These are phyloP conservation scores for Trichocomaceae sp. DNA, from an alignment of 2,329 filamentous ascomycete species.

Conservation along the genomic window DNA sequence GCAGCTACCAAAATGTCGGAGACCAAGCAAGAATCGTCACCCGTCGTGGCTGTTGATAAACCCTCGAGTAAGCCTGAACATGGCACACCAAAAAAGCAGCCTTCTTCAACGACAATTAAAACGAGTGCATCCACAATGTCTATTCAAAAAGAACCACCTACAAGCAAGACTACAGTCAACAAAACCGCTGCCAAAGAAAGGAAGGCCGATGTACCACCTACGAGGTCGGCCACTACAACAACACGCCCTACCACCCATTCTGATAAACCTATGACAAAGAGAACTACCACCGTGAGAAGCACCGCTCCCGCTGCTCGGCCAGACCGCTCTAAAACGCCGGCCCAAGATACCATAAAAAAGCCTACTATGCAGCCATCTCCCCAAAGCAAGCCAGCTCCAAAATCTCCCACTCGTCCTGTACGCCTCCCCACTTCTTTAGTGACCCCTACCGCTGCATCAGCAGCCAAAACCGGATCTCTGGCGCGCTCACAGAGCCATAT, in stretches of 20 bases:
- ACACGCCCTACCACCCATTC: slow-evolving; percentile 17
- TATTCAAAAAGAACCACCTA: slow-evolving; percentile 21
- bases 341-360: slow-evolving; percentile 23
- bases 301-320: slow-evolving; percentile 9
- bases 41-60: background rate
- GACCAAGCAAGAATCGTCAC: background rate
- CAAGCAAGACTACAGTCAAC: slow-evolving; percentile 20
- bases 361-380: slow-evolving; percentile 20
- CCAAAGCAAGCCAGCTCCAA: slow-evolving; percentile 23
- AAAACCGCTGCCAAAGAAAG: slow-evolving; percentile 14
- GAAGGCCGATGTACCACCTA: slow-evolving; percentile 20
- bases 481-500: slow-evolving; percentile 23
- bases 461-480: slow-evolving; percentile 27
- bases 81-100: slow-evolving; percentile 16
- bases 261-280: slow-evolving; percentile 24
- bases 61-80: slow-evolving; percentile 11
- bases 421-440: slow-evolving; percentile 37
- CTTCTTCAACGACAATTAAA: slow-evolving; percentile 20
- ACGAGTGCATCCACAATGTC: slow-evolving; percentile 30
- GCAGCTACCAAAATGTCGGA: background rate
- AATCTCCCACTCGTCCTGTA: slow-evolving; percentile 35
- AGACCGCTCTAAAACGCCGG: slow-evolving; percentile 25
- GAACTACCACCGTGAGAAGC: slow-evolving; percentile 18
- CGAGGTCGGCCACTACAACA: slow-evolving; percentile 18
- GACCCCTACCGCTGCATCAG: slow-evolving; percentile 36